phyloP scores from a whole-genome alignment of 83 land plant species.

The Larix sibirica region DNA sequence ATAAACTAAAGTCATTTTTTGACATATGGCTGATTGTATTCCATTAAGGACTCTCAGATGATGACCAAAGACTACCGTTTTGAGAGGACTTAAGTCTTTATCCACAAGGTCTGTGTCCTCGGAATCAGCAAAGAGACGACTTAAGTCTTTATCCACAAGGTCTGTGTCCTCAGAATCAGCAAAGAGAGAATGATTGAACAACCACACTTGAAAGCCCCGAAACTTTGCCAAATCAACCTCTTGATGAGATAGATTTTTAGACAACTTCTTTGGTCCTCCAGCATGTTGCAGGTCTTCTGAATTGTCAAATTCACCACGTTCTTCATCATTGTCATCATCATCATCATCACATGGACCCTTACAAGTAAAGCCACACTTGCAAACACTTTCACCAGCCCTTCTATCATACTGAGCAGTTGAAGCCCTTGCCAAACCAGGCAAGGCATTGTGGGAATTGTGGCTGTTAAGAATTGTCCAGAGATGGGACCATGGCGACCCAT shows the following conservation, averaged over 20 bases:
- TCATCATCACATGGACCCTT: conserved; percentile 36
- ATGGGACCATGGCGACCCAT: conserved; percentile 91
- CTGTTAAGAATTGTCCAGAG: conserved; percentile 29
- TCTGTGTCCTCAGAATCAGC: conserved; percentile 29
- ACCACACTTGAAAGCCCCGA: conserved; percentile 76
- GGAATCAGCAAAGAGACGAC: conserved; percentile 23
- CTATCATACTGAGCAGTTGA: conserved; percentile 12
- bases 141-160: not conserved
- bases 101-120: conserved; percentile 32
- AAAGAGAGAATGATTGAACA: conserved; percentile 60
- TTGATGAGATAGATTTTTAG: conserved; percentile 44
- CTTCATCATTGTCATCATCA: conserved; percentile 25
- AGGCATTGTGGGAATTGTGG: conserved; percentile 68
- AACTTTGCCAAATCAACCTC: conserved; percentile 86
- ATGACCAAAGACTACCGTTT: conserved; percentile 92
- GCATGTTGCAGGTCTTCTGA: conserved; percentile 17
- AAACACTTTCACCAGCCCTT: not conserved
- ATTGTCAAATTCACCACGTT: conserved; percentile 12
- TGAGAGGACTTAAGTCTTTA: conserved; percentile 22
- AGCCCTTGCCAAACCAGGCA: conserved; percentile 48
- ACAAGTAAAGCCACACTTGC: conserved; percentile 29
- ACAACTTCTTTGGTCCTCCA: conserved; percentile 8
- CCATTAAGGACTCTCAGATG: conserved; percentile 86
- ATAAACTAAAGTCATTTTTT: conserved; percentile 76
- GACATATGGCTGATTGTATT: conserved; percentile 68